phyloP scores from a whole-genome alignment of 257 asterid species.

The Plectranthus barbatus region DNA sequence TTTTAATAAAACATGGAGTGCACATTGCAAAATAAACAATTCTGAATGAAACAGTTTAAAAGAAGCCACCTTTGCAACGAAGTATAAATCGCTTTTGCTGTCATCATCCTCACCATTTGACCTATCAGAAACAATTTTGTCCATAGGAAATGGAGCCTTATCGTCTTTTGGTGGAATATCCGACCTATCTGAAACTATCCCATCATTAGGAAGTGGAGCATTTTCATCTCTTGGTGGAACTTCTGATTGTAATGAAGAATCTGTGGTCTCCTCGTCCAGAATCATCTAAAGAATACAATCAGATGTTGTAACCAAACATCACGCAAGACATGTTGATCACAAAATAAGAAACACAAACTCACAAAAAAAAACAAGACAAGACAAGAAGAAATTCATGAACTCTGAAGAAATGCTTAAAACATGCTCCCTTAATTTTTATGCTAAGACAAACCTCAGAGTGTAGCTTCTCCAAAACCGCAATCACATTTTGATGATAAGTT shows the following conservation, averaged over 20 bases:
- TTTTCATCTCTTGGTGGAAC: constrained; percentile 26
- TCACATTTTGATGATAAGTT: constrained; percentile 68
- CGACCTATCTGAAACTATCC: constrained; percentile 29
- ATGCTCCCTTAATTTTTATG: background rate
- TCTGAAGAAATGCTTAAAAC: background rate
- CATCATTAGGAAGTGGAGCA: constrained; percentile 24
- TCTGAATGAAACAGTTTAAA: background rate
- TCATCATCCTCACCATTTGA: constrained; percentile 27
- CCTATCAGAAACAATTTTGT: constrained; percentile 27
- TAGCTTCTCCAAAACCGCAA: constrained; percentile 75
- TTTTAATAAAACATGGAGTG: background rate
- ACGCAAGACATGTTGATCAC: background rate
- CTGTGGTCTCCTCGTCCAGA: constrained; percentile 56
- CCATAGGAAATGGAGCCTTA: constrained; percentile 23
- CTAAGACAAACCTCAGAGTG: constrained; percentile 55
- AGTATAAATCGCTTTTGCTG: constrained; percentile 30
- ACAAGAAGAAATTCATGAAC: background rate
- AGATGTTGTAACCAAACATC: background rate
- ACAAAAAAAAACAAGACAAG: background rate
- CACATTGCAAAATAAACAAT: background rate
- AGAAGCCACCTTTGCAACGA: constrained; percentile 56
- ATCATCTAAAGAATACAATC: constrained; percentile 43
- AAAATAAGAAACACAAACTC: background rate
- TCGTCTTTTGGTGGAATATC: constrained; percentile 27
- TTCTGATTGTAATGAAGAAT: constrained; percentile 33